Percentiles rank a stretch among this genome's conserved stretches.
Evolutionary conservation across 805 yeast species (phyloP).

Genomic region (Hanseniaspora osmophila): DNA sequence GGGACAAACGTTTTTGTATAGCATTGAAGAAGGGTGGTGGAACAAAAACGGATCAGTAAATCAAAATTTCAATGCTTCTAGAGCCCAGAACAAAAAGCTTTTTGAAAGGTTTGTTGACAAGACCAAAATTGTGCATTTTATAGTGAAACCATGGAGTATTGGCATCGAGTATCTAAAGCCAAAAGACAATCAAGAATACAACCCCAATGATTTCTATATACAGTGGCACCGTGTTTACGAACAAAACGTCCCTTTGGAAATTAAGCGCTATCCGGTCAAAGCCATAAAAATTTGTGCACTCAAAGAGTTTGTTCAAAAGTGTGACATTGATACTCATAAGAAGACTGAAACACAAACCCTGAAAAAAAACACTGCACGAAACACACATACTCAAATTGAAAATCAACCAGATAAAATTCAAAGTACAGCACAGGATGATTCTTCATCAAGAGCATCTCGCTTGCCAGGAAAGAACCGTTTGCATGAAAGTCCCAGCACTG

Average conservation of each 20-base stretch:
- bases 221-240: neutral
- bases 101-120: conserved; percentile 35
- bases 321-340: neutral
- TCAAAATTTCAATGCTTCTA: neutral
- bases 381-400: too few relatives aligned
- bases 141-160: conserved; percentile 44
- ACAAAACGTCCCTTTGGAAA: neutral
- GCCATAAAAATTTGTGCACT: neutral
- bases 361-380: too few relatives aligned
- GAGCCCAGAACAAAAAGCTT: conserved; percentile 13
- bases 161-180: neutral
- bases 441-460: too few relatives aligned
- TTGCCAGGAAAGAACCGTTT: too few relatives aligned
- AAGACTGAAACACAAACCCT: neutral
- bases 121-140: conserved; percentile 45
- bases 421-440: too few relatives aligned
- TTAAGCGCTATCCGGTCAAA: neutral
- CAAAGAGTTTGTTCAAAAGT: too few relatives aligned
- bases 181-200: neutral
- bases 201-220: neutral
- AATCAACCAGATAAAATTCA: too few relatives aligned
- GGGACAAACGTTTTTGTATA: neutral
- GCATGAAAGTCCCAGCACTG: too few relatives aligned
- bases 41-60: neutral
- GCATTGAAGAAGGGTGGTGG: neutral